A percentile compares a stretch with the other conserved stretches of the same genome.
Conservation (phyloP, 257 asterid genomes). For the Eustoma russellianum region DNA sequence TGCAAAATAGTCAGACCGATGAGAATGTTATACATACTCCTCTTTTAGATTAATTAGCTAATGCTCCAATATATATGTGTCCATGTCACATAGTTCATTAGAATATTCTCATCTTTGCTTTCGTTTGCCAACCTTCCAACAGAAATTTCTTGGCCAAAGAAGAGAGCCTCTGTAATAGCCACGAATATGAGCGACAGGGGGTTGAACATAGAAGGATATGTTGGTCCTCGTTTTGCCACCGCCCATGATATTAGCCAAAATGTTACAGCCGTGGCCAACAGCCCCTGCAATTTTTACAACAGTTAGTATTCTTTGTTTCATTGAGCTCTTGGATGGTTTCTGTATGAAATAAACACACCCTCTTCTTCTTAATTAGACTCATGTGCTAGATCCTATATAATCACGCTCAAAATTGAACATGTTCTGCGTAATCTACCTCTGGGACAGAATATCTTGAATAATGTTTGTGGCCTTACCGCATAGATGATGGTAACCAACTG, state of each 20-base stretch:
- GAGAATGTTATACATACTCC: neutral
- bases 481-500: conserved; percentile 49
- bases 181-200: conserved; percentile 42
- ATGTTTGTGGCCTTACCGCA: conserved; percentile 26
- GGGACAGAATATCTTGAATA: too few species aligned
- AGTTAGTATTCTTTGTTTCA: too few species aligned
- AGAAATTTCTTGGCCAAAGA: conserved; percentile 20
- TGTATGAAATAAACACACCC: too few species aligned
- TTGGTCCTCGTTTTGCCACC: conserved; percentile 43
- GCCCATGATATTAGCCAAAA: conserved; percentile 44
- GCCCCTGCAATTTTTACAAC: conserved; percentile 28
- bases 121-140: conserved; percentile 35
- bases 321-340: neutral
- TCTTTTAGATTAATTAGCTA: too few species aligned
- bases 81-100: too few species aligned
- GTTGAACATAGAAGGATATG: conserved; percentile 67
- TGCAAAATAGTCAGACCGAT: conserved; percentile 8
- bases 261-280: conserved; percentile 41
- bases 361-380: too few species aligned
- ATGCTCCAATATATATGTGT: too few species aligned
- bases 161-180: conserved; percentile 34
- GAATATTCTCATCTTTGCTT: too few species aligned
- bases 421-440: too few species aligned
- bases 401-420: too few species aligned
- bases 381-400: too few species aligned